Conservation (phyloP, 1,284 basidiomycete genomes). For the Chalciporus piperatoides region DNA sequence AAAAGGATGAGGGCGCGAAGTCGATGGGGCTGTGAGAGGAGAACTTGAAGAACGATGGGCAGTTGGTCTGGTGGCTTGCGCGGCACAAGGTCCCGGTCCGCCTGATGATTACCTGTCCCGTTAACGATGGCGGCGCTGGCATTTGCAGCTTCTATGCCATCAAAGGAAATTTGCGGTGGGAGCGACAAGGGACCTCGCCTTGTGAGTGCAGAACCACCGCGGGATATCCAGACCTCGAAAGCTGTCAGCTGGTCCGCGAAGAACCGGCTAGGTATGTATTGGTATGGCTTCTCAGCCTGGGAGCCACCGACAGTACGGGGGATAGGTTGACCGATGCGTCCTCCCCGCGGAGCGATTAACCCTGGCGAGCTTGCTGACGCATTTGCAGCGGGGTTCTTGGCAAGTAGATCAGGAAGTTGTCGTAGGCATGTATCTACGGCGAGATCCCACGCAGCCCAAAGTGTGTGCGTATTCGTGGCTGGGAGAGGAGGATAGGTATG, state of each 20-base stretch:
- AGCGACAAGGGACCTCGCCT: slow-evolving; percentile 71
- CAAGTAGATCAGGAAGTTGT: slow-evolving; percentile 87
- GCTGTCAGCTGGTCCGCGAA: slow-evolving; percentile 97
- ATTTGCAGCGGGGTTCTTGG: slow-evolving; percentile 48
- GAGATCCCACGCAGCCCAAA: slow-evolving; percentile 98
- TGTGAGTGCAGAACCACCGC: slow-evolving; percentile 80
- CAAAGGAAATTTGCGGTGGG: slow-evolving; percentile 41
- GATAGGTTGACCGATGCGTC: slow-evolving; percentile 36
- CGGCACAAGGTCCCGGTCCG: slow-evolving; percentile 64
- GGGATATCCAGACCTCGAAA: slow-evolving; percentile 97
- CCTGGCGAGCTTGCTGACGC: slow-evolving; percentile 23
- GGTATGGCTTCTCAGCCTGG: slow-evolving; percentile 48
- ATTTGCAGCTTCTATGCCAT: slow-evolving; percentile 23
- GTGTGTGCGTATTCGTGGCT: slow-evolving; percentile 89
- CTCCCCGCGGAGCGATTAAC: slow-evolving; percentile 34
- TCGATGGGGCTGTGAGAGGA: slow-evolving; percentile 94
- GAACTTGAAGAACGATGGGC: slow-evolving; percentile 95
- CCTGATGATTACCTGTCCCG: slow-evolving; percentile 12
- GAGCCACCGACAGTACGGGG: slow-evolving; percentile 30
- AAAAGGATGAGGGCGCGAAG: slow-evolving; percentile 94
- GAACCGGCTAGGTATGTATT: slow-evolving; percentile 88
- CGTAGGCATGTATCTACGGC: slow-evolving; percentile 95
- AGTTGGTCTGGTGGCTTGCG: slow-evolving; percentile 94
- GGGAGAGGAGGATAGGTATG: slow-evolving; percentile 92
- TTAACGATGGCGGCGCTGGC: slow-evolving; percentile 4